These are phyloP conservation scores for Hypoxylon sp. DNA, from an alignment of 2,329 filamentous ascomycete genomes.

Conservation along the genomic window DNA sequence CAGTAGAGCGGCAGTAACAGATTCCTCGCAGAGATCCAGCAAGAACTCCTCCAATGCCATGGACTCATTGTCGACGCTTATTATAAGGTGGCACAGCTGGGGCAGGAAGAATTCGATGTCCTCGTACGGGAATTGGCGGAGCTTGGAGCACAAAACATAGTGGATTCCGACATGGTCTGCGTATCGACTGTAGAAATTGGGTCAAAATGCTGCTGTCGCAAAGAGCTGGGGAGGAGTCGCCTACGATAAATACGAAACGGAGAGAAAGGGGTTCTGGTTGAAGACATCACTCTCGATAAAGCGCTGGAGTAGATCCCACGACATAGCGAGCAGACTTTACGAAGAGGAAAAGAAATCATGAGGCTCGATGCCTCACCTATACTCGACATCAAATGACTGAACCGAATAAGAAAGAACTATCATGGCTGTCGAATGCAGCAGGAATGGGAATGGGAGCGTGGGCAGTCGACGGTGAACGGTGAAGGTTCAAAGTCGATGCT, in stretches of 20 bases:
- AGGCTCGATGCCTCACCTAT: conserved; percentile 52
- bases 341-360: conserved; percentile 48
- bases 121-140: conserved; percentile 89
- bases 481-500: conserved; percentile 30
- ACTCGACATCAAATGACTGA: conserved; percentile 47
- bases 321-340: conserved; percentile 65
- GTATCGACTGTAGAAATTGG: conserved; percentile 73
- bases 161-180: conserved; percentile 91
- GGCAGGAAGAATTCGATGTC: conserved; percentile 94
- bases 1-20: conserved; percentile 84
- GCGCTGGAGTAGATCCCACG: conserved; percentile 89
- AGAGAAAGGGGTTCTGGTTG: conserved; percentile 89
- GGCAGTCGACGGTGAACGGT: conserved; percentile 14
- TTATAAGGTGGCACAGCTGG: conserved; percentile 87
- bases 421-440: conserved; percentile 49
- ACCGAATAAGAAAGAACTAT: conserved; percentile 43
- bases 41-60: conserved; percentile 92
- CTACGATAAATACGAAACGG: conserved; percentile 90
- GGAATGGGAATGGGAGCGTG: conserved; percentile 30
- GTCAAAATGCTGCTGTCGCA: conserved; percentile 25
- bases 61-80: conserved; percentile 90
- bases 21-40: conserved; percentile 87
- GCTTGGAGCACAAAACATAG: conserved; percentile 88
- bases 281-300: conserved; percentile 96
- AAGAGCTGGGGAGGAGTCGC: conserved; percentile 53